Conservation (phyloP, 495 filamentous ascomycete genomes). For the Aspergillus nidulans region DNA sequence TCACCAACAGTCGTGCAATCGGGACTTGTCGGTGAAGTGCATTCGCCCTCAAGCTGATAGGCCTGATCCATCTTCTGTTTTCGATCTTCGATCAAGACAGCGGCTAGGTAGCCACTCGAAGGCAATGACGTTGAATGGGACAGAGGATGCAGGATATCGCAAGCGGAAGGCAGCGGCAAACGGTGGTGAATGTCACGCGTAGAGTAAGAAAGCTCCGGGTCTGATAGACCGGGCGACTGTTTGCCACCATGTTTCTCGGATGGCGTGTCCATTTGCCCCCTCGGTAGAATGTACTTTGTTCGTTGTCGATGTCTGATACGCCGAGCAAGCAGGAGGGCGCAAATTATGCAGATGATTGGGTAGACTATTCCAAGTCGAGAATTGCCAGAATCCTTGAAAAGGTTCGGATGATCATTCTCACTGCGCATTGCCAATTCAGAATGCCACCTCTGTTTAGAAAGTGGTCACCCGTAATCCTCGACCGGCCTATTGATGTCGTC, state of each 20-base stretch:
- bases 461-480: neutral
- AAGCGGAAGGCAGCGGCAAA: constrained; percentile 25
- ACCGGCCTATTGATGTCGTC: neutral
- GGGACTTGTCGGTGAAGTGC: neutral
- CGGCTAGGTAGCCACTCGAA: constrained; percentile 21
- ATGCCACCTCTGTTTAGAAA: constrained; percentile 1
- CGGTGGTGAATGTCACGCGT: constrained; percentile 3
- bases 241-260: constrained; percentile 21
- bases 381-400: constrained; percentile 10
- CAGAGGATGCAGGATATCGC: constrained; percentile 34
- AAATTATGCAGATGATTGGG: constrained; percentile 15
- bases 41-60: constrained; percentile 5
- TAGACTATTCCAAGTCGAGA: constrained; percentile 17
- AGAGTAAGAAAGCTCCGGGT: constrained; percentile 4
- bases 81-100: constrained; percentile 17
- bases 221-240: constrained; percentile 11
- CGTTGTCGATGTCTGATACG: constrained; percentile 19
- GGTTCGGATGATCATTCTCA: constrained; percentile 14
- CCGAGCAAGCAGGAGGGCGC: constrained; percentile 16
- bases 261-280: constrained; percentile 23
- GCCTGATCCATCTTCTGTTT: constrained; percentile 3
- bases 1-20: constrained; percentile 1
- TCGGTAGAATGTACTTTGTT: constrained; percentile 7
- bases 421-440: constrained; percentile 14
- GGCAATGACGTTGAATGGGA: constrained; percentile 31